Evolutionary conservation across 352 stramenopile species (phyloP).

Genomic region (Globisporangium recalcitrans): DNA sequence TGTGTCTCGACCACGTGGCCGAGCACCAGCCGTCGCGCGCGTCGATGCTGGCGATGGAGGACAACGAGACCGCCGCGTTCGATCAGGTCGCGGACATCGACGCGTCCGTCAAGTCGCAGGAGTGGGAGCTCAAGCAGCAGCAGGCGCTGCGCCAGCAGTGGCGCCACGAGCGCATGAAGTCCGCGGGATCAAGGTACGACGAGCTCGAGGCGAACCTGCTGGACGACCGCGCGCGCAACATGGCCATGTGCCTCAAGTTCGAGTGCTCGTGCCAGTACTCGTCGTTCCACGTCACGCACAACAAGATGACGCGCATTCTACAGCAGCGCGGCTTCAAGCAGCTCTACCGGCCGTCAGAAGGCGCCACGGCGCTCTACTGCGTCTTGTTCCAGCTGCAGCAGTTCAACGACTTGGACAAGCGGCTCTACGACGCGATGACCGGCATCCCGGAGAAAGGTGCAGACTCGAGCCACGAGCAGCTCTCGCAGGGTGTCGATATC

Average conservation of each 20-base stretch:
- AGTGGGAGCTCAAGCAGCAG: constrained; percentile 26
- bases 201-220: constrained; percentile 64
- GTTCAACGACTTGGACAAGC: constrained; percentile 68
- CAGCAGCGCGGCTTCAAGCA: constrained; percentile 40
- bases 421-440: constrained; percentile 52
- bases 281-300: constrained; percentile 46
- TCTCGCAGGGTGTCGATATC: constrained; percentile 36
- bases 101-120: constrained; percentile 14
- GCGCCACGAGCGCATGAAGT: constrained; percentile 7
- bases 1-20: constrained; percentile 44
- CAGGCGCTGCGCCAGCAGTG: constrained; percentile 13
- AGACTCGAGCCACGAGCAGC: constrained; percentile 20
- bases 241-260: constrained; percentile 62
- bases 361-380: constrained; percentile 54
- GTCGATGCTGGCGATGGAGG: background rate
- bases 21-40: constrained; percentile 10
- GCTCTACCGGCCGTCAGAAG: constrained; percentile 37
- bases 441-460: constrained; percentile 22
- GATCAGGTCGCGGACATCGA: constrained; percentile 14
- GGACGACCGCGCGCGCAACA: constrained; percentile 61
- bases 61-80: constrained; percentile 7
- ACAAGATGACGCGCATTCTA: constrained; percentile 64
- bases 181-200: constrained; percentile 26
- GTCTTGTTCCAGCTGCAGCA: constrained; percentile 59
- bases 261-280: constrained; percentile 71